A percentile compares a stretch with the other conserved stretches of the same genome.
phyloP scores from a whole-genome alignment of 306 rosid genomes.

The Comarum palustre region DNA sequence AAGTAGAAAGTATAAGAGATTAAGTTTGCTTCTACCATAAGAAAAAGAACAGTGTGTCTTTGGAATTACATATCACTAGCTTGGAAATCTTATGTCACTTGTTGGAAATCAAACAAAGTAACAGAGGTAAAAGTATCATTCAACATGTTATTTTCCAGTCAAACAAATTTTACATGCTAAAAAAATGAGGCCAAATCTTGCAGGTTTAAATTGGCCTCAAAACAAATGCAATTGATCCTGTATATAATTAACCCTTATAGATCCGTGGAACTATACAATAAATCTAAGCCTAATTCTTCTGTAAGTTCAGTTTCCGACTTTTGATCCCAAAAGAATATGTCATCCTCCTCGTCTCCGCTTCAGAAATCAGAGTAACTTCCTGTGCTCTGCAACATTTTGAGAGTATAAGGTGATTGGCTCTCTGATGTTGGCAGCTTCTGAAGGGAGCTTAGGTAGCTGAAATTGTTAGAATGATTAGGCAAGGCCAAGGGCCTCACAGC shows the following conservation, averaged over 20 bases:
- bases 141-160: constrained; percentile 4
- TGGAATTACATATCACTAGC: background rate
- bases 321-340: constrained; percentile 10
- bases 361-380: constrained; percentile 15
- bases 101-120: background rate
- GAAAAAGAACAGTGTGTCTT: background rate
- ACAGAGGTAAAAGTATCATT: constrained; percentile 3
- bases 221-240: constrained; percentile 23
- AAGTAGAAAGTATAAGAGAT: background rate
- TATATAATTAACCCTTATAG: background rate
- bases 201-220: constrained; percentile 10
- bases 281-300: constrained; percentile 15
- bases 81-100: background rate
- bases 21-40: background rate
- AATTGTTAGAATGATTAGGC: constrained; percentile 21
- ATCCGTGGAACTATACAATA: constrained; percentile 30
- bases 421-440: constrained; percentile 17
- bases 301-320: background rate
- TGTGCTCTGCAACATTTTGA: constrained; percentile 26
- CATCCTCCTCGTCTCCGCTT: constrained; percentile 12
- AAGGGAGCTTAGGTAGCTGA: constrained; percentile 28
- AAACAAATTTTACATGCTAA: background rate
- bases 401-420: constrained; percentile 25
- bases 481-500: constrained; percentile 36
- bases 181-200: background rate